phyloP scores from a whole-genome alignment of 176 grass and related monocot genomes.

The Eragrostis nindensis region DNA sequence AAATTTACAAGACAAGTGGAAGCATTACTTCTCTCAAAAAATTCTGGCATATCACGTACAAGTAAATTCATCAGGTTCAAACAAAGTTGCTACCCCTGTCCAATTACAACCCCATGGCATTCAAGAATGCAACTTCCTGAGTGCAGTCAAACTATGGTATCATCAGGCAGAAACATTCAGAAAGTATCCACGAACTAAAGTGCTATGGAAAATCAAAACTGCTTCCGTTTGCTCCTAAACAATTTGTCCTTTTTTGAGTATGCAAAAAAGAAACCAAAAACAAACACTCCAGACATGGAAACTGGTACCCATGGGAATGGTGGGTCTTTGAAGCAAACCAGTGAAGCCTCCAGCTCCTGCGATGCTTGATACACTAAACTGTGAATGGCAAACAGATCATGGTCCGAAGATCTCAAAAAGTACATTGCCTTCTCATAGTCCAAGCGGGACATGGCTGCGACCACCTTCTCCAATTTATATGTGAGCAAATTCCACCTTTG shows the following conservation, averaged over 20 bases:
- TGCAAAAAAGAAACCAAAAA: conserved; percentile 83
- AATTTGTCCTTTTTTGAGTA: conserved; percentile 75
- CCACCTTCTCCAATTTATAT: conserved; percentile 88
- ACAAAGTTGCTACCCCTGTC: conserved; percentile 34
- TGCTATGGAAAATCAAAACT: conserved; percentile 70
- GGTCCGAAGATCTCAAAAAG: conserved; percentile 78
- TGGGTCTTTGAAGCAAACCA: conserved; percentile 91
- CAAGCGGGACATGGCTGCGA: conserved; percentile 81
- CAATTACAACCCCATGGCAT: conserved; percentile 28
- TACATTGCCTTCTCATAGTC: conserved; percentile 94
- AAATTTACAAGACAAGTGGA: conserved; percentile 49
- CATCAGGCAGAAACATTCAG: conserved; percentile 36
- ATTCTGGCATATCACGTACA: conserved; percentile 34
- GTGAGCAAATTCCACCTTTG: conserved; percentile 95
- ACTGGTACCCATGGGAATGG: conserved; percentile 88
- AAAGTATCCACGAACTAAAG: conserved; percentile 41
- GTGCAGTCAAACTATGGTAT: conserved; percentile 35
- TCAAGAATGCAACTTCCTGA: conserved; percentile 38
- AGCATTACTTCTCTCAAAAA: conserved; percentile 26
- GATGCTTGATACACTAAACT: conserved; percentile 80
- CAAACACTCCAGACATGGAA: conserved; percentile 71
- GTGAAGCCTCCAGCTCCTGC: conserved; percentile 84
- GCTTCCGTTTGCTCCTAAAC: conserved; percentile 91
- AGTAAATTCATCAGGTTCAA: conserved; percentile 42
- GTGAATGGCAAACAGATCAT: conserved; percentile 89